These are phyloP conservation scores for Kockovaella imperatae DNA, from an alignment of 768 basidiomycete genomes.

Conservation along the genomic window DNA sequence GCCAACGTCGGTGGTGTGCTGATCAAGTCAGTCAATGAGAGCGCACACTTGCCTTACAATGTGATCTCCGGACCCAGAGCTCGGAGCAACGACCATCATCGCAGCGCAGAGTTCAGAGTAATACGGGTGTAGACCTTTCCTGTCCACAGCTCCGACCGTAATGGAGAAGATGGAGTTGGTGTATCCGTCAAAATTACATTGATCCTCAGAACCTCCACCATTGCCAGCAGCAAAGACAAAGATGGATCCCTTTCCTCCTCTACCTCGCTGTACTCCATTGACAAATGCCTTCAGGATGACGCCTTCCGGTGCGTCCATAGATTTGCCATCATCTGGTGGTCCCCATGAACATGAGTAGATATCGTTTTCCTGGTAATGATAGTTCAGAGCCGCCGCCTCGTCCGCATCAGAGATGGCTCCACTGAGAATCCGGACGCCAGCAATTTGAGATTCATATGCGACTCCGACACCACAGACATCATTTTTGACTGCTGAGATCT, in stretches of 20 bases:
- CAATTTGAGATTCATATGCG: constrained; percentile 81
- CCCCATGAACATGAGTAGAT: constrained; percentile 98
- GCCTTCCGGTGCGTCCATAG: constrained; percentile 89
- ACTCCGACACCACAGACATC: constrained; percentile 90
- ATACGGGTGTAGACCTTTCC: constrained; percentile 86
- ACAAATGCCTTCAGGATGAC: constrained; percentile 88
- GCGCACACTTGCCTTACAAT: constrained; percentile 58
- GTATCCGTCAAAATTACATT: constrained; percentile 99
- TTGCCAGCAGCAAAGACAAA: constrained; percentile 98
- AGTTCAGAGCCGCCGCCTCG: constrained; percentile 91
- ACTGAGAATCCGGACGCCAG: constrained; percentile 90
- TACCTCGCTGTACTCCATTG: constrained; percentile 84
- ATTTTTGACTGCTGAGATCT: constrained; percentile 88
- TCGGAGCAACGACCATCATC: constrained; percentile 92
- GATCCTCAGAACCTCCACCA: constrained; percentile 80
- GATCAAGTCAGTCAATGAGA: neutral
- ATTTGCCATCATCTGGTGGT: constrained; percentile 84
- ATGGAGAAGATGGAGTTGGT: constrained; percentile 96
- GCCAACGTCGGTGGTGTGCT: constrained; percentile 94
- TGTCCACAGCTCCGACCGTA: constrained; percentile 90
- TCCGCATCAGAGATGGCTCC: constrained; percentile 91
- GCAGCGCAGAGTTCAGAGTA: constrained; percentile 98
- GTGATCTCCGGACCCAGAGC: constrained; percentile 84
- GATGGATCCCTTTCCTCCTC: constrained; percentile 80
- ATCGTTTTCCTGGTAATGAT: constrained; percentile 80